Evolutionary conservation across 768 basidiomycete species (phyloP), one percentile per base, ranked within the genome.

Genomic region (Solioccasus polychromus): DNA sequence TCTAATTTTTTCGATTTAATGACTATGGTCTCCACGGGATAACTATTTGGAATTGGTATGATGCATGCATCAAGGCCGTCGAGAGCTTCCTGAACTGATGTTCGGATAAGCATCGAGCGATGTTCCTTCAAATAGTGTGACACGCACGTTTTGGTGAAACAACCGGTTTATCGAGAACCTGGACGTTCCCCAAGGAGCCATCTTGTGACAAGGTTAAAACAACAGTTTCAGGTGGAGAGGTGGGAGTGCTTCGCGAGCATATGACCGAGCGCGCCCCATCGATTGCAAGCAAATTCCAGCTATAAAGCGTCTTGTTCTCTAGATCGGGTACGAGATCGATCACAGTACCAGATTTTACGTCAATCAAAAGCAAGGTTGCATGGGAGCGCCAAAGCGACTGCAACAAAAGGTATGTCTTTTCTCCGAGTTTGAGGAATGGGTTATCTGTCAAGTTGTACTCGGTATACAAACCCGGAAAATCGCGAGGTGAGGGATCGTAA

Each of bases 381-480:
- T 78, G 70, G 1, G 80, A 80, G 1, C 77, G 73, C 78, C 78
- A 83, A 17, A 69, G 59, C 0, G 81, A 80, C 15, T 73, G 67
- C 4, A 73, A 57, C n/a, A 78, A 61, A 14, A 61, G 1, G 11
- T 29, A 55, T 8, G 48, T 42, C 39, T 42, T 51, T 8, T 35
- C 47, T 9, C 41, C 45, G 24, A 53, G 26, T 10, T 20, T 49
- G 15, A 83, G 44, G 53, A 76, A 76, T 0, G 79, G 73, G 2
- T 57, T 60, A 1, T 66, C 31, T 0, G 73, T 61, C 15, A 86
- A 63, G 49, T 72, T 74, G 47, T 66, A 71, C 15, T 76, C 68
- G 5, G 77, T 70, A 51, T 80, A 88, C 2, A 88, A 63, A 0
- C 86, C 85, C 0, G 85, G 85, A 60, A 86, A 88, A 0, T 66